A percentile compares a stretch with the other conserved stretches of the same genome.
Conservation (phyloP, 2,329 filamentous ascomycete species). For the Fusarium subtropicale region DNA sequence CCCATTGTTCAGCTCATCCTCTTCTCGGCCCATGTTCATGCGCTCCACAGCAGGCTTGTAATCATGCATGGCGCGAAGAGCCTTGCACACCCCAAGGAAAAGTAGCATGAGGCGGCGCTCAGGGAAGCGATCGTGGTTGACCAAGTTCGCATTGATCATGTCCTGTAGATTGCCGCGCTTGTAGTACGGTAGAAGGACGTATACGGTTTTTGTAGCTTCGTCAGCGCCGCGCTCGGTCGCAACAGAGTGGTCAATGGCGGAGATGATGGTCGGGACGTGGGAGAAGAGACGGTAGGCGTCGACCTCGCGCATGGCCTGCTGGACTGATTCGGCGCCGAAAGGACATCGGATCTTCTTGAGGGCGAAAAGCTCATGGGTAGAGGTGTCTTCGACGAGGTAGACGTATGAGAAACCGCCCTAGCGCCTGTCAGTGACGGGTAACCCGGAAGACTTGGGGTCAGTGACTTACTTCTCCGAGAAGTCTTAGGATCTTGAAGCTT, state of each 20-base stretch:
- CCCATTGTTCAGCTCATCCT: slow-evolving; percentile 54
- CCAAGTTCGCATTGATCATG: slow-evolving; percentile 97
- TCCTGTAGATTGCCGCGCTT: slow-evolving; percentile 95
- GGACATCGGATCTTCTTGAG: slow-evolving; percentile 99
- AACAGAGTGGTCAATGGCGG: slow-evolving; percentile 84
- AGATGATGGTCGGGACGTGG: slow-evolving; percentile 86
- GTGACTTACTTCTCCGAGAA: slow-evolving; percentile 83
- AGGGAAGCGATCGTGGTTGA: slow-evolving; percentile 92
- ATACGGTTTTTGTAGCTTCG: slow-evolving; percentile 86
- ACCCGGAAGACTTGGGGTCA: background rate
- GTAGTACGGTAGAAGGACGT: slow-evolving; percentile 96
- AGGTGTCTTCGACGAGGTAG: slow-evolving; percentile 95
- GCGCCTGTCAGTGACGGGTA: slow-evolving; percentile 10
- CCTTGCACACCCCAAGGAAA: slow-evolving; percentile 91
- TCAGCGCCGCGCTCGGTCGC: slow-evolving; percentile 76
- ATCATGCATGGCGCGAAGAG: slow-evolving; percentile 89
- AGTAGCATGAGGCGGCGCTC: slow-evolving; percentile 88
- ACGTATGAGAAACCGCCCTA: slow-evolving; percentile 98
- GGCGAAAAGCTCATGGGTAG: slow-evolving; percentile 85
- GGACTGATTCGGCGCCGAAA: slow-evolving; percentile 95
- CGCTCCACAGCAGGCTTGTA: slow-evolving; percentile 69
- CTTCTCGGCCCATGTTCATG: slow-evolving; percentile 64
- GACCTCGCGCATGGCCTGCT: slow-evolving; percentile 95
- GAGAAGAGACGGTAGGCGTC: slow-evolving; percentile 94
- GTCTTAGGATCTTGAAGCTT: slow-evolving; percentile 93